Evolutionary conservation across 257 asterid genomes (phyloP).

Genomic region (Cynanchum wilfordii): DNA sequence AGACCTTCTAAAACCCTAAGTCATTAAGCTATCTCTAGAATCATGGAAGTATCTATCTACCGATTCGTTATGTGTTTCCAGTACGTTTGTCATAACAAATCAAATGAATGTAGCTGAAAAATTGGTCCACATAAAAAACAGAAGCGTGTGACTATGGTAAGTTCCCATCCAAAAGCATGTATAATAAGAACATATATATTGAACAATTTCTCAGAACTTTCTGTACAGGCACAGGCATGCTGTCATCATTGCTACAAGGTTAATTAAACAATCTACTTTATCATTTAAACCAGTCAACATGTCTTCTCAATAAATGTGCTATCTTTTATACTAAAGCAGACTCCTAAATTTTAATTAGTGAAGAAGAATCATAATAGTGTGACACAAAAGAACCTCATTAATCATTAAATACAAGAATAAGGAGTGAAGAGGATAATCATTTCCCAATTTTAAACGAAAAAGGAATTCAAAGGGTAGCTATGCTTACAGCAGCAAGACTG

Average conservation of each 20-base stretch:
- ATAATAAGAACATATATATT: neutral
- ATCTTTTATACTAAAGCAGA: neutral
- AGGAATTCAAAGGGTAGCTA: neutral
- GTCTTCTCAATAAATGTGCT: neutral
- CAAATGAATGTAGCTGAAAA: neutral
- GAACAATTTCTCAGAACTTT: neutral
- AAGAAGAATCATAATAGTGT: neutral
- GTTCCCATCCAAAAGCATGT: neutral
- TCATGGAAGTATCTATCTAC: neutral
- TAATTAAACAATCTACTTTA: neutral
- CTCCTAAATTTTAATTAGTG: no score
- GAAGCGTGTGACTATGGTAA: neutral
- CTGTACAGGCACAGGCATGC: neutral
- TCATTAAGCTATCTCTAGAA: neutral
- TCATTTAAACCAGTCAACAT: neutral
- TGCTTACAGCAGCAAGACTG: slow-evolving; percentile 92
- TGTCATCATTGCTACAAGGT: neutral
- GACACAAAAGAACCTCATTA: neutral
- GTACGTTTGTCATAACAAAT: neutral
- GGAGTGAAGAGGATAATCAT: neutral
- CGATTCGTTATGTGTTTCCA: neutral
- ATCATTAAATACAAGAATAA: neutral
- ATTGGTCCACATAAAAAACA: neutral
- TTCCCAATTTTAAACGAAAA: neutral
- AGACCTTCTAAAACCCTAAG: no score